Conservation (phyloP, 371 early-diverging fungal species). For the Synchytrium microbalum region DNA sequence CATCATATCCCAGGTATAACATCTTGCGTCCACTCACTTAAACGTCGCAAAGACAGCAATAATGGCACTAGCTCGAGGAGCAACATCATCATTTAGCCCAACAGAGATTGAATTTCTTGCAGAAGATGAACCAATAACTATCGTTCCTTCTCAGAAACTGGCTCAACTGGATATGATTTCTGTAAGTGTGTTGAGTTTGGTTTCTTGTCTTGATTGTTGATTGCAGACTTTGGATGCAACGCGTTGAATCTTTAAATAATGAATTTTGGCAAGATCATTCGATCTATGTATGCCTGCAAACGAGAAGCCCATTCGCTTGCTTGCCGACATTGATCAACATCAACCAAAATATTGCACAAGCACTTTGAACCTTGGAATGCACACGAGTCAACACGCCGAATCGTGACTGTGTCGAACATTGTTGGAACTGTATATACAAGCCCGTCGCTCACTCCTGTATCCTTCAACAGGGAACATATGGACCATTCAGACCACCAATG, state of each 20-base stretch:
- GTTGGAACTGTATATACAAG: background rate
- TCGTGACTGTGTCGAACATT: no score
- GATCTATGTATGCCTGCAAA: no score
- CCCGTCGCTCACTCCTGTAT: background rate
- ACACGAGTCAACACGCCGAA: no score
- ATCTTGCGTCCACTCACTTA: no score
- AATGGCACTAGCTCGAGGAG: background rate
- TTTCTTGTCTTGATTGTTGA: background rate
- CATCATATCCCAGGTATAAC: no score
- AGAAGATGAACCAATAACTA: slow-evolving; percentile 60
- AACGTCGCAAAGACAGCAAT: no score
- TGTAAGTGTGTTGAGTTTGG: slow-evolving; percentile 35
- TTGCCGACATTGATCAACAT: no score
- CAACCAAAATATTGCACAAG: no score
- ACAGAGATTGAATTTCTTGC: slow-evolving; percentile 81
- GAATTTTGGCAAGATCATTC: background rate
- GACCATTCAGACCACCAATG: slow-evolving; percentile 71
- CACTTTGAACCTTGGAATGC: no score
- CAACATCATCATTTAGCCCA: slow-evolving; percentile 46
- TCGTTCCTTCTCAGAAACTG: slow-evolving; percentile 59
- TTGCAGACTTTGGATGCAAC: background rate
- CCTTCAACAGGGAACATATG: slow-evolving; percentile 49
- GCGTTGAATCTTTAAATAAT: background rate
- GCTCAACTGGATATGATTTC: slow-evolving; percentile 55
- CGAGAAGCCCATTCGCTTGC: no score